Evolutionary conservation across 2,329 filamentous ascomycete species (phyloP).

Genomic region (Diaporthe sp.): DNA sequence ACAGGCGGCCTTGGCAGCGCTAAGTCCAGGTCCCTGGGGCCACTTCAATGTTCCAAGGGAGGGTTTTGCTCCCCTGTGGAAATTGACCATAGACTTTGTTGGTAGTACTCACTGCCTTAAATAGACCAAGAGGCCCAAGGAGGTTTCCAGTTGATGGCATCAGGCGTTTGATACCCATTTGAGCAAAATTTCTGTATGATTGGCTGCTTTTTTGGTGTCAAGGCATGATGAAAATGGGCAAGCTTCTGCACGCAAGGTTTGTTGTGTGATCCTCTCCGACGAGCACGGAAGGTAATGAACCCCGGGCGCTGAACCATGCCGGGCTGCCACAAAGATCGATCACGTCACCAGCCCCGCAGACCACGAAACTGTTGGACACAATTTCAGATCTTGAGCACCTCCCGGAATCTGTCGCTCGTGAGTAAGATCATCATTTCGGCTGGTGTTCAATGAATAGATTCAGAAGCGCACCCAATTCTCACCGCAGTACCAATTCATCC

Average conservation of each 20-base stretch:
- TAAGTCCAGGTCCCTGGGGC: not conserved
- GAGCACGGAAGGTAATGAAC: constrained; percentile 2
- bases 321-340: constrained; percentile 24
- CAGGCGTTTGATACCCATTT: not conserved
- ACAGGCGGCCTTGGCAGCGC: not conserved
- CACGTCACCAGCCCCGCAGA: constrained; percentile 39
- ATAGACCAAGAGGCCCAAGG: not conserved
- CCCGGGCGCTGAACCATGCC: constrained; percentile 19
- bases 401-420: too few species aligned
- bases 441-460: not conserved
- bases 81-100: not conserved
- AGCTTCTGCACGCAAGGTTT: not conserved
- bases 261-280: not conserved
- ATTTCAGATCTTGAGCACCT: not conserved
- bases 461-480: not conserved
- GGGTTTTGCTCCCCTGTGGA: not conserved
- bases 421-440: not conserved
- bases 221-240: not conserved
- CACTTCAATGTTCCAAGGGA: not conserved
- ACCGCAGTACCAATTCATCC: too few species aligned
- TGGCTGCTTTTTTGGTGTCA: not conserved
- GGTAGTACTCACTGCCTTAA: not conserved
- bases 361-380: not conserved
- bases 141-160: not conserved
- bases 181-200: not conserved